Evolutionary conservation across 177 flowering plant species (phyloP).

Genomic region (Vitis hybrid): DNA sequence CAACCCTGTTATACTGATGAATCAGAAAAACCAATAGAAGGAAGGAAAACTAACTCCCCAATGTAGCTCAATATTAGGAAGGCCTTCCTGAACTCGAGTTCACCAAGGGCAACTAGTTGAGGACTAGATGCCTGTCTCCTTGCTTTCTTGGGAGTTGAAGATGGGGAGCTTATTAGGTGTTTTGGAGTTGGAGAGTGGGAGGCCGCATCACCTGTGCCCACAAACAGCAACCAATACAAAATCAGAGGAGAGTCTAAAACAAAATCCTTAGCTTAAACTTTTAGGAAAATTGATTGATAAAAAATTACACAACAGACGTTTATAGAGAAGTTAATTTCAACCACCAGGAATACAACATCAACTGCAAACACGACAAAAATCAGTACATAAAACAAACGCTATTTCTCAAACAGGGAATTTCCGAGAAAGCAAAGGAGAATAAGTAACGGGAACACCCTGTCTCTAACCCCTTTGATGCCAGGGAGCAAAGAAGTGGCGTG

Average conservation of each 20-base stretch:
- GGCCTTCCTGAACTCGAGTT: slow-evolving; percentile 46
- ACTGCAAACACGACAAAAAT: no score
- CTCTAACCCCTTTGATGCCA: no score
- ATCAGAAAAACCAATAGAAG: neutral
- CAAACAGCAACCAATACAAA: neutral
- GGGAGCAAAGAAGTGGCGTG: no score
- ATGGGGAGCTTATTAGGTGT: neutral
- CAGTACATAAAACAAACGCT: no score
- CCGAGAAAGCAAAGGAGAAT: no score
- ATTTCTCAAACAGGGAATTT: no score
- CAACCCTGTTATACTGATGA: neutral
- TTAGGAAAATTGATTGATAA: no score
- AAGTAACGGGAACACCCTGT: no score
- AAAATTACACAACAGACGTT: no score
- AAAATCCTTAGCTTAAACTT: no score
- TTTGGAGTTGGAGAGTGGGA: neutral
- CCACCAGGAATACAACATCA: no score
- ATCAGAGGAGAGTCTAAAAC: neutral
- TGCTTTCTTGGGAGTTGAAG: slow-evolving; percentile 1
- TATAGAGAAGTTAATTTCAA: no score
- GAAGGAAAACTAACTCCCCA: slow-evolving; percentile 30
- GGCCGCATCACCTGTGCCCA: slow-evolving; percentile 1
- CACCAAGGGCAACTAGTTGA: slow-evolving; percentile 31
- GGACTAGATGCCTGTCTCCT: slow-evolving; percentile 14
- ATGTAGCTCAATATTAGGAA: slow-evolving; percentile 45